phyloP scores from a whole-genome alignment of 495 filamentous ascomycete genomes.

The Thozetella sp. region DNA sequence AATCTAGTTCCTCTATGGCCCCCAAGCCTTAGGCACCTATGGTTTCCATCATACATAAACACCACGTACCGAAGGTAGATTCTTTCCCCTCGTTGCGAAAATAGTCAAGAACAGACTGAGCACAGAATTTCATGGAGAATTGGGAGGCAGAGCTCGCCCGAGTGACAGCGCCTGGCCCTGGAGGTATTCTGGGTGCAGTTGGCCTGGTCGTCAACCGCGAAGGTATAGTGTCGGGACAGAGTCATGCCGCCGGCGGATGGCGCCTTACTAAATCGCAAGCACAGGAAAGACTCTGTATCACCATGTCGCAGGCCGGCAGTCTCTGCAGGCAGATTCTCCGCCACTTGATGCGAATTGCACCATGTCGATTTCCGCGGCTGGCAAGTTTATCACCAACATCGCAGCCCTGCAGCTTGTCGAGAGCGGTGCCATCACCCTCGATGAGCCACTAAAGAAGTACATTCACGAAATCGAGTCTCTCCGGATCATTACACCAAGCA shows the following conservation, averaged over 20 bases:
- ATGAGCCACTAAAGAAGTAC: constrained; percentile 16
- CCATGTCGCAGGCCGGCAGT: constrained; percentile 6
- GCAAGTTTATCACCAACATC: constrained; percentile 24
- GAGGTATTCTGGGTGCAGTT: not conserved
- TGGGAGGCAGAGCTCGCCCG: not conserved
- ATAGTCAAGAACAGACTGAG: too few relatives aligned
- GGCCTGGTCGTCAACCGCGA: not conserved
- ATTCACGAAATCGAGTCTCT: constrained; percentile 18
- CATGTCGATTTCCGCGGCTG: constrained; percentile 5
- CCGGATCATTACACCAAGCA: not conserved
- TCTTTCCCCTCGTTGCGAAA: too few relatives aligned
- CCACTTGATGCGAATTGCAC: constrained; percentile 9
- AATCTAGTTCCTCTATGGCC: too few relatives aligned
- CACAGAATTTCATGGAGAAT: not conserved
- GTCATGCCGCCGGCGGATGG: not conserved
- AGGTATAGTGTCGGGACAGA: not conserved
- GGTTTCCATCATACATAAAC: too few relatives aligned
- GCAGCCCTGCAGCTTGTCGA: constrained; percentile 26
- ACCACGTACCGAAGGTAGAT: too few relatives aligned
- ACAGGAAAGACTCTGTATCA: constrained; percentile 6
- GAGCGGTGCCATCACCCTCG: constrained; percentile 18
- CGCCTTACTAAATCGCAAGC: not conserved
- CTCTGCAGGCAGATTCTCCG: constrained; percentile 5
- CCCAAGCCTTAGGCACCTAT: too few relatives aligned
- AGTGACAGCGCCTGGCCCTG: not conserved